These are phyloP conservation scores for Mucor saturninus DNA, from an alignment of 371 early-diverging fungal species.

Conservation along the genomic window DNA sequence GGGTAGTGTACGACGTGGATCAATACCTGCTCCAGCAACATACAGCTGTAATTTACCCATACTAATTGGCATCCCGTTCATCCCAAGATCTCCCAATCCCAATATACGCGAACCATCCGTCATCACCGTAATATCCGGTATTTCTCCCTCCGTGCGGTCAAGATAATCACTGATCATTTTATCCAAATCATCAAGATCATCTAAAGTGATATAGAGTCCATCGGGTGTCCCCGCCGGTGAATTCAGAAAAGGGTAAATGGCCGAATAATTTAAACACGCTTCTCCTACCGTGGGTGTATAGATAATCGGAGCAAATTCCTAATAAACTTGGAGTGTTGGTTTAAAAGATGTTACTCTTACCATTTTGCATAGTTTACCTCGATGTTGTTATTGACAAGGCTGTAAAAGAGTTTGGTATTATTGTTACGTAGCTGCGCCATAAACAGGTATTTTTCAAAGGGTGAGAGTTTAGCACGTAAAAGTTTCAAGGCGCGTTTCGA, in stretches of 20 bases:
- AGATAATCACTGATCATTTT: conserved; percentile 74
- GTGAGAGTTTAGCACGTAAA: conserved; percentile 64
- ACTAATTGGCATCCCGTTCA: conserved; percentile 92
- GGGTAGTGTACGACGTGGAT: conserved; percentile 84
- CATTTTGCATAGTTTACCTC: conserved; percentile 49
- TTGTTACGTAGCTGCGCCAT: conserved; percentile 80
- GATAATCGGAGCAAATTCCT: conserved; percentile 81
- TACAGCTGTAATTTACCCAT: conserved; percentile 92
- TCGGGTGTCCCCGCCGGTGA: conserved; percentile 71
- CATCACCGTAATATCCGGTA: conserved; percentile 84
- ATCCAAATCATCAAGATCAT: conserved; percentile 73
- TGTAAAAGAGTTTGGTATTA: conserved; percentile 81
- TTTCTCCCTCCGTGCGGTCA: conserved; percentile 29
- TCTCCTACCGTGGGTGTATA: conserved; percentile 94
- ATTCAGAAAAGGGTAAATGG: conserved; percentile 82
- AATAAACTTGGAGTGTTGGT: conserved; percentile 15
- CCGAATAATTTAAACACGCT: conserved; percentile 88
- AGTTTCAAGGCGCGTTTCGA: conserved; percentile 72
- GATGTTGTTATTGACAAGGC: conserved; percentile 73
- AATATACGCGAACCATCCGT: conserved; percentile 93
- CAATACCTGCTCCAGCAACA: conserved; percentile 88
- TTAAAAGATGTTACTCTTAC: background rate
- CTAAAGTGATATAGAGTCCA: conserved; percentile 85
- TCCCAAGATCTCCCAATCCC: conserved; percentile 91
- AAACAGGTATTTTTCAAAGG: conserved; percentile 83